phyloP scores from a whole-genome alignment of 345 rosid species.

The Moringa oleifera region DNA sequence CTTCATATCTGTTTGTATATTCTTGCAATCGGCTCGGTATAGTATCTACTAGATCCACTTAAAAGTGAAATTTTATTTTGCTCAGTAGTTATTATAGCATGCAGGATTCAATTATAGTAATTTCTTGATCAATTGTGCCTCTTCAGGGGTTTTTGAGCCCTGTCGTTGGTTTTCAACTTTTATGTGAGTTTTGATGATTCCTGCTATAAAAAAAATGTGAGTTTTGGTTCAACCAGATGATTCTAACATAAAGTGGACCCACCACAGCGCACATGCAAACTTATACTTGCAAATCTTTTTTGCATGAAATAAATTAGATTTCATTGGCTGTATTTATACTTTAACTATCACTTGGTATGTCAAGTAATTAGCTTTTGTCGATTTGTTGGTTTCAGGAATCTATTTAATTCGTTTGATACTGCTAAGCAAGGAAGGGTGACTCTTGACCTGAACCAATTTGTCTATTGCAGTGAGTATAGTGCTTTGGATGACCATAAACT shows the following conservation, averaged over 20 bases:
- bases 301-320: background rate
- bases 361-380: background rate
- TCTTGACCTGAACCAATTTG: conserved; percentile 63
- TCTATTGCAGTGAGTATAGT: conserved; percentile 54
- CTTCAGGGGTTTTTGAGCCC: background rate
- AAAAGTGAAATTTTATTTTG: background rate
- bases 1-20: conserved; percentile 67
- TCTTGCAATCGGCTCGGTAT: conserved; percentile 62
- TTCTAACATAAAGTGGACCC: background rate
- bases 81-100: background rate
- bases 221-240: background rate
- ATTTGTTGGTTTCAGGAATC: conserved; percentile 36
- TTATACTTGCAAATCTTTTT: background rate
- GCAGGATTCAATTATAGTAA: background rate
- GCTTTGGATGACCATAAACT: background rate
- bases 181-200: background rate
- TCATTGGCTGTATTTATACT: background rate
- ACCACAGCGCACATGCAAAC: background rate
- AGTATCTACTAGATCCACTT: conserved; percentile 1
- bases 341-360: background rate
- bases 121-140: background rate
- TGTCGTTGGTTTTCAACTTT: background rate
- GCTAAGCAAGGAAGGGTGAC: conserved; percentile 65
- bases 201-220: too few species aligned
- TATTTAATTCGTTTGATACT: conserved; percentile 62